phyloP scores from a whole-genome alignment of 345 rosid species.

The Nasturtium officinale region DNA sequence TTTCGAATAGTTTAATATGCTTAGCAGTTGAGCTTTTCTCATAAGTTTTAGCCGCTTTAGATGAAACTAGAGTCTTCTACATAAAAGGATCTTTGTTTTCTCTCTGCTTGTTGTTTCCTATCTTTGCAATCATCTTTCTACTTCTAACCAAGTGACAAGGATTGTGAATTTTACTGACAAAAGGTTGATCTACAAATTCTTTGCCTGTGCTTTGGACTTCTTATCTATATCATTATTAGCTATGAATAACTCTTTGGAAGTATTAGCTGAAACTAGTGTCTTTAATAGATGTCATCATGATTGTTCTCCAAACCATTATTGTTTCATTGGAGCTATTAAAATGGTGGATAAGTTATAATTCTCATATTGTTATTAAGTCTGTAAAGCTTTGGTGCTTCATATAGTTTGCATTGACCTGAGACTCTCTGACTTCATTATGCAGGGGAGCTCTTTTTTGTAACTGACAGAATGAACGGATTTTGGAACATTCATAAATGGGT shows the following conservation, averaged over 20 bases:
- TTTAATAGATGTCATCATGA: conserved; percentile 2
- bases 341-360: neutral
- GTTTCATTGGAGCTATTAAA: neutral
- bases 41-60: neutral
- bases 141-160: conserved; percentile 2
- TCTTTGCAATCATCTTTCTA: conserved; percentile 6
- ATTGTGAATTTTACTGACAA: neutral
- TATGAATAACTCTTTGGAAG: neutral
- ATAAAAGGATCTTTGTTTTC: neutral
- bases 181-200: neutral
- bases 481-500: conserved; percentile 99
- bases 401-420: conserved; percentile 2
- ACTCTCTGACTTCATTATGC: conserved; percentile 42
- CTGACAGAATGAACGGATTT: conserved; percentile 78
- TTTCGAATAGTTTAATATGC: neutral
- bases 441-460: conserved; percentile 87
- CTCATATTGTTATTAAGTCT: too few species aligned
- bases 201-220: neutral
- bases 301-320: neutral
- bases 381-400: neutral
- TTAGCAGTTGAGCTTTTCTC: neutral
- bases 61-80: neutral
- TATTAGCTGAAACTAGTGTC: neutral
- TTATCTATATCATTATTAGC: neutral
- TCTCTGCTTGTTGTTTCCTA: too few species aligned